phyloP scores from a whole-genome alignment of 139 green algal genomes.

The Parachlorella kessleri region DNA sequence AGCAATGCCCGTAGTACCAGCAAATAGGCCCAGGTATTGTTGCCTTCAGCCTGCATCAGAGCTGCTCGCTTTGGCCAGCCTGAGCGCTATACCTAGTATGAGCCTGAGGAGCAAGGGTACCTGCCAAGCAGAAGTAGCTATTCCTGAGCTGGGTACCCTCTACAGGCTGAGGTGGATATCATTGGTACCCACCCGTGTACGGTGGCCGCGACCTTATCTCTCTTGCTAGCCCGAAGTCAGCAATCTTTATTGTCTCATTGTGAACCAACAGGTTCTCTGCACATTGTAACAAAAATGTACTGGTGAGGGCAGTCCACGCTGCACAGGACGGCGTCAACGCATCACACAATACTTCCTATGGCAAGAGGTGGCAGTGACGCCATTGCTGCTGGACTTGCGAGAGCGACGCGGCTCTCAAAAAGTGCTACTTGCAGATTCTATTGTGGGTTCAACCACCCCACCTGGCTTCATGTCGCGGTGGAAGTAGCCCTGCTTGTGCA shows the following conservation, averaged over 20 bases:
- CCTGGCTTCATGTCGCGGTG: slow-evolving; percentile 96
- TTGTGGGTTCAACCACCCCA: slow-evolving; percentile 26
- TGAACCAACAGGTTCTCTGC: slow-evolving; percentile 92
- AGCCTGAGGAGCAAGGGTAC: too few species aligned
- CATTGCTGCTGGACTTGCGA: too few species aligned
- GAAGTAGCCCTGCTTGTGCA: slow-evolving; percentile 96
- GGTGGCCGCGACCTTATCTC: slow-evolving; percentile 83
- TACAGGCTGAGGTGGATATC: too few species aligned
- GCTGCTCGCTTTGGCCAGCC: too few species aligned
- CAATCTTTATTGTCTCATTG: slow-evolving; percentile 90
- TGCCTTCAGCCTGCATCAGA: too few species aligned
- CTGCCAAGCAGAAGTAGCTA: too few species aligned
- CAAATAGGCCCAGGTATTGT: too few species aligned
- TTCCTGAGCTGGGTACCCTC: too few species aligned
- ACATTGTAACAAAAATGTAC: not conserved
- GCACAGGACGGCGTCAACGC: not conserved
- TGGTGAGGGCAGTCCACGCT: not conserved
- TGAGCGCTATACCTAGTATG: too few species aligned
- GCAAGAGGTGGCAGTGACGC: not conserved
- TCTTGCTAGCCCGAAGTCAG: slow-evolving; percentile 95
- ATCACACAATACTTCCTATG: not conserved
- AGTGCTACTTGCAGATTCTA: too few species aligned
- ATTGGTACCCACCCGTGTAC: slow-evolving; percentile 86
- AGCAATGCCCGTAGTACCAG: too few species aligned
- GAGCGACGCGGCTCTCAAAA: too few species aligned